Conservation (phyloP, 1,284 basidiomycete species). For the Trichosporon sp. region DNA sequence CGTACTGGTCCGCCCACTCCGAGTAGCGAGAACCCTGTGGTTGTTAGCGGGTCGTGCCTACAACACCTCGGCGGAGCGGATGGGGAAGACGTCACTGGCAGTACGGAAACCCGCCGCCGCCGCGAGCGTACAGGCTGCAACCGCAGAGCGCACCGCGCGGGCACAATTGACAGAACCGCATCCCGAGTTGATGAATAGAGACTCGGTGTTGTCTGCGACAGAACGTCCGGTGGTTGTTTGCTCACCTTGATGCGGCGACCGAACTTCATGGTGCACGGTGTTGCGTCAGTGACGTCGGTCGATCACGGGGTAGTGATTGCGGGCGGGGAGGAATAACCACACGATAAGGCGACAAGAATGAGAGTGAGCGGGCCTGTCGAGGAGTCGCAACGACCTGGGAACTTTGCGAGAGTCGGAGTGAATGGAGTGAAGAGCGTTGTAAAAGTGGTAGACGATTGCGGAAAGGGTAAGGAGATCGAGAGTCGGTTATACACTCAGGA, state of each 20-base stretch:
- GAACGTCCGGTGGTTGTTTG: conserved; percentile 11
- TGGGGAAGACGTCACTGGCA: background rate
- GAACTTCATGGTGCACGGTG: conserved; percentile 65
- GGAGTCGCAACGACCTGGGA: background rate
- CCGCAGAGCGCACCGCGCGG: background rate
- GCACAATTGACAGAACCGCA: background rate
- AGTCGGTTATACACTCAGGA: background rate
- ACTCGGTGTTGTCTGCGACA: background rate
- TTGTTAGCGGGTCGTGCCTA: background rate
- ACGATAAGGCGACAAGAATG: background rate
- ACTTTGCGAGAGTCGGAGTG: background rate
- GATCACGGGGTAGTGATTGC: background rate
- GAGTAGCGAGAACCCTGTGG: conserved; percentile 72
- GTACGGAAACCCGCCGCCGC: background rate
- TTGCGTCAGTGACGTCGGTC: conserved; percentile 1
- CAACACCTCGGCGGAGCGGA: background rate
- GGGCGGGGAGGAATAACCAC: background rate
- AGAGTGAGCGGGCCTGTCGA: background rate
- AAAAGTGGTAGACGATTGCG: background rate
- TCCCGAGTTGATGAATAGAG: background rate
- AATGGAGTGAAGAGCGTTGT: background rate
- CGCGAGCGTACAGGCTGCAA: background rate
- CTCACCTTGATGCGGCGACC: conserved; percentile 78
- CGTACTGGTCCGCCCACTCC: conserved; percentile 85
- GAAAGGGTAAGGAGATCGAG: background rate